Percentiles rank a stretch among this genome's conserved stretches.
Evolutionary conservation across 805 yeast species (phyloP).

Genomic region (Kuraishia borneana): DNA sequence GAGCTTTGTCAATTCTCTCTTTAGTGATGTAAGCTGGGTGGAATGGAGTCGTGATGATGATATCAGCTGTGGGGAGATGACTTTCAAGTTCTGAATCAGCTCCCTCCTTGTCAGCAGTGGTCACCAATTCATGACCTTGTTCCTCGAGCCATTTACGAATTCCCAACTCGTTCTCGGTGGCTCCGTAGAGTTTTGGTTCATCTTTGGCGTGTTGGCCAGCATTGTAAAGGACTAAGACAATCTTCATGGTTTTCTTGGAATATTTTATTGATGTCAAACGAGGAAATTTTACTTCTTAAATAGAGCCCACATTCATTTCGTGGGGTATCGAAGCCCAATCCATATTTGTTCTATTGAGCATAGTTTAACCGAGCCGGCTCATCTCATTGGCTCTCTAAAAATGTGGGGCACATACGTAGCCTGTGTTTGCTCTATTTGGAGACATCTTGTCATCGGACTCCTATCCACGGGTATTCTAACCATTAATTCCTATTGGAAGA

Average conservation of each 20-base stretch:
- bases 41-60: constrained; percentile 75
- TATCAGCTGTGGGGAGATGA: constrained; percentile 60
- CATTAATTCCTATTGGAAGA: too few relatives aligned
- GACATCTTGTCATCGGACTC: too few relatives aligned
- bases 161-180: constrained; percentile 69
- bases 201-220: constrained; percentile 50
- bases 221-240: constrained; percentile 46
- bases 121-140: constrained; percentile 55
- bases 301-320: neutral
- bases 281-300: neutral
- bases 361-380: too few relatives aligned
- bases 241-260: constrained; percentile 17
- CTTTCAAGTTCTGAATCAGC: constrained; percentile 46
- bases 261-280: neutral
- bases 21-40: constrained; percentile 68
- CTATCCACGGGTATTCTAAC: too few relatives aligned
- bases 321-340: neutral
- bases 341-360: too few relatives aligned
- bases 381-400: too few relatives aligned
- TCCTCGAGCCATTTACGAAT: constrained; percentile 50
- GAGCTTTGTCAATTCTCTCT: constrained; percentile 58
- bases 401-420: too few relatives aligned
- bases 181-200: constrained; percentile 53
- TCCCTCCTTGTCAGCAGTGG: constrained; percentile 64
- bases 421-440: too few relatives aligned